Base-by-base conservation (phyloP, 2,329 filamentous ascomycete genomes). In the Pochonia chlamydosporia region DNA sequence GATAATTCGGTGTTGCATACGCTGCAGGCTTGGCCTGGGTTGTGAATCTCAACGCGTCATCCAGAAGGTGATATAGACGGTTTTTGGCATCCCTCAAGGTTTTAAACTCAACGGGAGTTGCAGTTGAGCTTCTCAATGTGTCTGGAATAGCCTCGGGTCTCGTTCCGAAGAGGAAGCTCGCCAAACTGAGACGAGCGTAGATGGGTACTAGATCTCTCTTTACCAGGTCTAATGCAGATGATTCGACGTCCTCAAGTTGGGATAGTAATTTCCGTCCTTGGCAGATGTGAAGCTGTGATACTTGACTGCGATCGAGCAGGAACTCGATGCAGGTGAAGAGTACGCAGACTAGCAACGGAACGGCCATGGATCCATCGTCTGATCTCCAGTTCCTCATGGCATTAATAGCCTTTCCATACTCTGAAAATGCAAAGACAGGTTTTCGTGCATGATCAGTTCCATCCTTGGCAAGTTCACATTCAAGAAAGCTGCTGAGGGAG, bases 261-360 rank as follows among this genome's bases (percentile, higher is more conserved):
- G 59, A 61, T 3, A 74, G 61, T 3, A 74, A 68, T 37, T 68
- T 63, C 3, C 70, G 57, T 7, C 70, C 71, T 49, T 74, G 69
- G 14, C 63, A 60, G 14, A 74, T 69, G 42, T 73, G 71, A 47
- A 72, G 60, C 40, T 72, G 64, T 0, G 75, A 72, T 9, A 69
- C 67, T 5, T 59, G 57, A 37, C 72, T 69, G 48, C 78, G 71
- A 31, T 73, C 71, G 28, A 74, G 73, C 49, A 80, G 63, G 53
- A 76, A 75, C 57, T 79, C 77, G 42, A 79, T 70, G 53, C 74
- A 76, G 21, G 75, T 72, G 51, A 79, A 76, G 20, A 79, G 59
- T 1, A 76, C 57, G 50, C 74, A 77, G 5, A 71, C 70, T 3
- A 76, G 60, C 14, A 78, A 54, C 1, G 64, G 64, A 0, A 67